Conservation (phyloP, 2,329 filamentous ascomycete species). For the Penicillium sp. region DNA sequence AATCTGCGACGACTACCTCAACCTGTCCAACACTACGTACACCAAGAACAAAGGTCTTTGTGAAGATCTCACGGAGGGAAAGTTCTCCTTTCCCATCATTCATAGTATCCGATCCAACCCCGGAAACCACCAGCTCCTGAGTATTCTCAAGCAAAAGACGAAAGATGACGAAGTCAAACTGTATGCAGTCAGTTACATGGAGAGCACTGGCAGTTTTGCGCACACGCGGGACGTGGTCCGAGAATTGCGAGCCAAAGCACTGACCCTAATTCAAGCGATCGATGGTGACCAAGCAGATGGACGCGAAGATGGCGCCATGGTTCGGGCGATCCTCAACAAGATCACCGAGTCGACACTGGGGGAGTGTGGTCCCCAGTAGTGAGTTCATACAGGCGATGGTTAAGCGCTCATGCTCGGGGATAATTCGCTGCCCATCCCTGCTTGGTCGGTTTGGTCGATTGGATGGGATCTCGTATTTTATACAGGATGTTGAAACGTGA, state of each 20-base stretch:
- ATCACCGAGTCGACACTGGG: slow-evolving; percentile 43
- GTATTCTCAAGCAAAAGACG: neutral
- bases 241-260: slow-evolving; percentile 57
- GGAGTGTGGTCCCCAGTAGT: no score
- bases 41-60: slow-evolving; percentile 94
- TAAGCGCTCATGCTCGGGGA: no score
- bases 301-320: no score
- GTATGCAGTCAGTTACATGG: slow-evolving; percentile 87
- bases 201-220: slow-evolving; percentile 76
- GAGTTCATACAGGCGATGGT: no score
- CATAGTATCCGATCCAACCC: slow-evolving; percentile 69
- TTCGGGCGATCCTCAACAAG: slow-evolving; percentile 61
- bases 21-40: no score
- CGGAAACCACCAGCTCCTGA: neutral
- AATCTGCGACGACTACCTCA: slow-evolving; percentile 68
- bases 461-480: no score
- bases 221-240: slow-evolving; percentile 65
- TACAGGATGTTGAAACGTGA: no score
- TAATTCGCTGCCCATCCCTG: no score
- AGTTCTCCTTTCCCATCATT: slow-evolving; percentile 93
- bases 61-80: slow-evolving; percentile 91
- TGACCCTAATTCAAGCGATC: slow-evolving; percentile 54
- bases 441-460: no score
- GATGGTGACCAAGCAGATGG: no score
- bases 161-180: slow-evolving; percentile 73